Conservation (phyloP, 306 rosid species). For the Trifolium dubium region DNA sequence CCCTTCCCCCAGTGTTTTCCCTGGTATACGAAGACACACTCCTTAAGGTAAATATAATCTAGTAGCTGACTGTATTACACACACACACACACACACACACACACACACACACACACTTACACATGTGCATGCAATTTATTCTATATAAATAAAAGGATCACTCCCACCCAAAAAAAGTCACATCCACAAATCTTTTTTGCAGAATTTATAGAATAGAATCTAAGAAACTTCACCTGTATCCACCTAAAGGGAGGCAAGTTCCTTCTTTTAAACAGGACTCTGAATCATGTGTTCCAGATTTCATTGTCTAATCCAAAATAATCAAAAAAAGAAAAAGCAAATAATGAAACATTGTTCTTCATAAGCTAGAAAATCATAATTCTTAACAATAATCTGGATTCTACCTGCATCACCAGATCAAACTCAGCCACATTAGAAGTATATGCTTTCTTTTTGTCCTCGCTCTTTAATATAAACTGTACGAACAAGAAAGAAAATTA, state of each 20-base stretch:
- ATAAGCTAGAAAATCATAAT: slow-evolving; percentile 31
- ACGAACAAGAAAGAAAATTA: slow-evolving; percentile 42
- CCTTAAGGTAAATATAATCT: slow-evolving; percentile 7
- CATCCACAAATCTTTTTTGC: background rate
- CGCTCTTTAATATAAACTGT: slow-evolving; percentile 70
- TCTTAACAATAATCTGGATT: slow-evolving; percentile 40
- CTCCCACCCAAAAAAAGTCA: slow-evolving; percentile 7
- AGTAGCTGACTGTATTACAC: slow-evolving; percentile 19
- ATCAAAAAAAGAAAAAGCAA: slow-evolving; percentile 38
- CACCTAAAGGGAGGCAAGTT: slow-evolving; percentile 93
- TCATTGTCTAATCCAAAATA: slow-evolving; percentile 64
- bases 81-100: background rate
- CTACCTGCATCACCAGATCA: slow-evolving; percentile 95
- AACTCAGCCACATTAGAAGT: slow-evolving; percentile 82
- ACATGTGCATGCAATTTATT: too few relatives aligned
- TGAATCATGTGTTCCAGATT: slow-evolving; percentile 82
- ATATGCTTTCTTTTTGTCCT: slow-evolving; percentile 59
- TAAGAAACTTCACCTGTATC: slow-evolving; percentile 82
- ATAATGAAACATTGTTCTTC: slow-evolving; percentile 27
- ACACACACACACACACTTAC: too few relatives aligned
- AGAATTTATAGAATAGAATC: slow-evolving; percentile 35
- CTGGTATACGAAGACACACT: slow-evolving; percentile 21
- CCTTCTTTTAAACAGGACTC: slow-evolving; percentile 76
- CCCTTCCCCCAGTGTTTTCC: slow-evolving; percentile 17
- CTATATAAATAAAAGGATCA: too few relatives aligned